Base-by-base conservation (phyloP, 306 rosid genomes). In the Castanea crenata region DNA sequence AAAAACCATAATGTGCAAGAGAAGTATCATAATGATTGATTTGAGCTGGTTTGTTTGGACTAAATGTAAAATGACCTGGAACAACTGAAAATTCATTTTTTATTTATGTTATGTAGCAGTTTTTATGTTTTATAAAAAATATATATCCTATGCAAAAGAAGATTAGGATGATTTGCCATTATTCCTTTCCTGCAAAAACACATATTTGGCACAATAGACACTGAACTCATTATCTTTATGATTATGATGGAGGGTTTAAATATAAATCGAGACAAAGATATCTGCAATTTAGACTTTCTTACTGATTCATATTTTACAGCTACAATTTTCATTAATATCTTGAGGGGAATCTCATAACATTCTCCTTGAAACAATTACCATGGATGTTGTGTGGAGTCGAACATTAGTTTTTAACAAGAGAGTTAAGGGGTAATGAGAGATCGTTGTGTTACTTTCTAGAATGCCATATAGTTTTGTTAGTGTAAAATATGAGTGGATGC, bases 21-120 rank as follows among this genome's bases (percentile, higher is more conserved):
- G 29, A 57, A 12, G 9, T 64, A 55, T 74, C 49, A 59, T 2
- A 44, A 15, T 19, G 38, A 67, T 34, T 29, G 29, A 56, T 49
- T 76, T 44, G 34, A 23, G 18, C 35, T 23, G 41, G 16, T 35
- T 67, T 62, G 21, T 80, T 80, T 80, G 78, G 49, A 59, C 41
- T 67, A 18, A 12, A 46, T 55, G 2, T 38, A 41, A 19, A 35
- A 44, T 9, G 18, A 21, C 4, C 35, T 51, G 57, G 35, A 76
- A 6, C 69, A 52, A 73, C 23, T 35, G 72, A 67, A 69, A 38
- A 29, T 19, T 16, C 49, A 6, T 25, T 55, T 77, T 77, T 65
- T 27, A 77, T 38, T 73, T 16, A 3, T 68, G 25, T 6, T 7
- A 68, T 20, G 34, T 14, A 41, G 46, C 46, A 41, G 46, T 8